Base-by-base conservation (phyloP, 2,329 filamentous ascomycete genomes). In the Penicillium sp. region DNA sequence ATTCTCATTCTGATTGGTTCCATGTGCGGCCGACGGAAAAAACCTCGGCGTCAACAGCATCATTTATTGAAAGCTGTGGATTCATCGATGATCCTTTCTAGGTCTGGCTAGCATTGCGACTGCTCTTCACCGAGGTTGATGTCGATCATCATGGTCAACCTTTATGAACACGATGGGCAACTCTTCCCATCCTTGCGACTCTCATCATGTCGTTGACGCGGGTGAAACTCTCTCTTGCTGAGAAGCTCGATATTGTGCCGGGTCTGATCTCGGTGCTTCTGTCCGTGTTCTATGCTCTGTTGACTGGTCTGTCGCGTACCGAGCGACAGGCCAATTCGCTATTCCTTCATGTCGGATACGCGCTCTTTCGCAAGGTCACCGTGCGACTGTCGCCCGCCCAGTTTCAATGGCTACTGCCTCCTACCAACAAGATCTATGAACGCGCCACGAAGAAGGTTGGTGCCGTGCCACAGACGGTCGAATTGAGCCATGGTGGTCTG, bases 261-360 rank as follows among this genome's bases (percentile, higher is more conserved):
- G 61, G 60, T 6, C 36, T 62, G 12, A 41, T 44, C 16, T 55
- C 55, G 10, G 48, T 64, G 20, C 28, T 43, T 3, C 15, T 56
- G 23, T 50, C 57, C 3, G 47, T 48, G 13, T 42, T 57, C 31
- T 61, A 54, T 46, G 54, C 58, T 3, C 35, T 59, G 3, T 26
- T 61, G 17, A 59, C 56, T 0, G 50, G 57, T 5, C 32, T 59
- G 12, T 51, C 50, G 44, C 59, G 57, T 11, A 50, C 50, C 9
- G 45, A 55, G 10, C 43, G 51, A 16, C 46, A 61, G 42, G 60
- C 61, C 13, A 54, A 54, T 13, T 51, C 55, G 3, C 42, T 59
- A 35, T 44, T 57, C 29, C 42, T 64, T 30, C 61, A 64, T 45
- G 41, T 64, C 20, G 59, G 59, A 17, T 64, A 64, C 50, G 57